Evolutionary conservation across 2,329 filamentous ascomycete genomes (phyloP).

Genomic region (Fusarium floridanum): DNA sequence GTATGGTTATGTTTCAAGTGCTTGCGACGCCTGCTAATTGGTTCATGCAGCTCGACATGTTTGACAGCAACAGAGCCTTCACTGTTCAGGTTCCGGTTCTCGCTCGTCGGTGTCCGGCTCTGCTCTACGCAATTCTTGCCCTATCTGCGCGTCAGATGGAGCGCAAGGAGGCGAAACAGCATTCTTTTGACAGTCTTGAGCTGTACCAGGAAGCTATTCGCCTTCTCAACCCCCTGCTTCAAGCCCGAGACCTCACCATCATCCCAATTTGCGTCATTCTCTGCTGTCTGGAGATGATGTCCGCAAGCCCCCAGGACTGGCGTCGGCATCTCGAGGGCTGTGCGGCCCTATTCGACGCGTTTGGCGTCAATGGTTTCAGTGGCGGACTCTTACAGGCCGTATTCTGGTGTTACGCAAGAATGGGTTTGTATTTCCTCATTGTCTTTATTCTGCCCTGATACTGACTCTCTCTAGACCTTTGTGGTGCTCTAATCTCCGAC

Average conservation of each 20-base stretch:
- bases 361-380: slow-evolving; percentile 66
- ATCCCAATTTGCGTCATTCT: slow-evolving; percentile 56
- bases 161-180: slow-evolving; percentile 58
- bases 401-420: slow-evolving; percentile 71
- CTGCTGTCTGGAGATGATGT: slow-evolving; percentile 60
- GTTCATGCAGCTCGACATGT: slow-evolving; percentile 65
- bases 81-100: slow-evolving; percentile 64
- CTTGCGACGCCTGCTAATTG: background rate
- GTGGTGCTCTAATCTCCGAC: slow-evolving; percentile 67
- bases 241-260: slow-evolving; percentile 49
- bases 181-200: slow-evolving; percentile 65
- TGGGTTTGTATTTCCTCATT: slow-evolving; percentile 55
- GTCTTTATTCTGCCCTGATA: background rate
- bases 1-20: slow-evolving; percentile 38
- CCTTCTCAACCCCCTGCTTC: slow-evolving; percentile 52
- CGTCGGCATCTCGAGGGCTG: slow-evolving; percentile 69
- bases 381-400: slow-evolving; percentile 66
- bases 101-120: slow-evolving; percentile 59
- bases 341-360: slow-evolving; percentile 65
- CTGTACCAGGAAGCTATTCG: slow-evolving; percentile 68
- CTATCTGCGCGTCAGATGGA: slow-evolving; percentile 68
- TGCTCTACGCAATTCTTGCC: slow-evolving; percentile 66
- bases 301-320: slow-evolving; percentile 62
- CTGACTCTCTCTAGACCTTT: slow-evolving; percentile 59
- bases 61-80: slow-evolving; percentile 66